Conservation (phyloP, 371 early-diverging fungal genomes). For the Phascolomyces articulosus region DNA sequence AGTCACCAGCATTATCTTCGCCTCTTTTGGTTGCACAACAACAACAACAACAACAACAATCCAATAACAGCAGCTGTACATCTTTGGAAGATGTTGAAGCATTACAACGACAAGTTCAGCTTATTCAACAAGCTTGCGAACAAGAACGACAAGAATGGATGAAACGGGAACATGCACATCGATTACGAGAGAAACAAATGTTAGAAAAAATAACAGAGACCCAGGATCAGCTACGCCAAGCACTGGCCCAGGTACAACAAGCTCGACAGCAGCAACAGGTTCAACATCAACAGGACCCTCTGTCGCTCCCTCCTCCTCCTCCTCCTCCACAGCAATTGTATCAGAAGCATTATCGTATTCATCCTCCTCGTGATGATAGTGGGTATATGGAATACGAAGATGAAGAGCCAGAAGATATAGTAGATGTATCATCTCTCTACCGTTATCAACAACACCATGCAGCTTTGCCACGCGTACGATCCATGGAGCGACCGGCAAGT, state of each 20-base stretch:
- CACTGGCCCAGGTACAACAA: slow-evolving; percentile 14
- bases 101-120: slow-evolving; percentile 17
- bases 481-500: not conserved
- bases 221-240: slow-evolving; percentile 21
- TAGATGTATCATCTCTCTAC: not conserved
- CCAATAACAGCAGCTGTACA: not conserved
- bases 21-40: slow-evolving; percentile 1
- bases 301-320: no score
- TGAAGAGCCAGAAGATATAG: not conserved
- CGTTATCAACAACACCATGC: not conserved
- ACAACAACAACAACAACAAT: not conserved
- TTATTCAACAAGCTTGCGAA: slow-evolving; percentile 20
- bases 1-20: slow-evolving; percentile 10
- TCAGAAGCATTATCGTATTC: not conserved
- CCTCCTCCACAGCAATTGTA: not conserved
- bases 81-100: slow-evolving; percentile 12
- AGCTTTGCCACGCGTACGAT: not conserved
- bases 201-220: slow-evolving; percentile 24
- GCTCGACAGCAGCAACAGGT: not conserved
- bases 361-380: slow-evolving; percentile 6
- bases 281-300: no score
- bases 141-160: slow-evolving; percentile 21
- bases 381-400: slow-evolving; percentile 6
- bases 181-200: slow-evolving; percentile 20
- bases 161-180: slow-evolving; percentile 21